Base-by-base conservation (phyloP, 2,329 filamentous ascomycete genomes). In the Fusarium tuaranense region DNA sequence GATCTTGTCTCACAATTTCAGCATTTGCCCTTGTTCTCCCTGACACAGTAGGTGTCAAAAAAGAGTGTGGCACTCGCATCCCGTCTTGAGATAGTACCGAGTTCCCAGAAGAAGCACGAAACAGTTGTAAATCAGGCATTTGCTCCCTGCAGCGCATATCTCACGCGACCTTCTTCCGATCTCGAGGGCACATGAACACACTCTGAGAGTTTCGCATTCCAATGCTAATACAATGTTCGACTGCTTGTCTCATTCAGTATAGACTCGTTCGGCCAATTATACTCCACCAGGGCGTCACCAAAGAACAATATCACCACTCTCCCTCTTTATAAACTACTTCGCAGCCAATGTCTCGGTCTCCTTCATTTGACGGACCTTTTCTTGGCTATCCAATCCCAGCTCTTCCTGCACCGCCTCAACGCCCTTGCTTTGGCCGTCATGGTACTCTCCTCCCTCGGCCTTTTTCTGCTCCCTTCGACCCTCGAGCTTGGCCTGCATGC, bases 401-500 rank as follows among this genome's bases (percentile, higher is more conserved):
- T 67, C 32, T 53, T 34, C 32, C 53, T 41, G 44, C 62, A 53
- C 61, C 34, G 58, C 30, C 25, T 73, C 63, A 36, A 61, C 66
- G 27, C 60, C 48, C 58, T 67, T 62, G 22, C 38, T 18, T 30
- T 67, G 53, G 44, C 60, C 46, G 61, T 55, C 55, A 44, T 34
- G 16, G 32, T 51, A 46, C 14, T 36, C 55, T 27, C 65, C 41
- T 12, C 38, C 51, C 20, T 65, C 22, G 7, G 41, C 30, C 36
- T 39, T 65, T 48, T 76, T 70, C 61, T 58, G 25, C 63, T 70
- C 57, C 51, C 61, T 63, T n/a, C 65, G 51, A 13, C 60, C 53
- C 51, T 70, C 65, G 22, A 69, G 57, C 63, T 72, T 76, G 5
- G 74, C 73, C 68, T 84, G 80, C n/a, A 82, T 81, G 9, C 55